Conservation (phyloP, 1,139 yeast genomes). For the Candida freyschussii region DNA sequence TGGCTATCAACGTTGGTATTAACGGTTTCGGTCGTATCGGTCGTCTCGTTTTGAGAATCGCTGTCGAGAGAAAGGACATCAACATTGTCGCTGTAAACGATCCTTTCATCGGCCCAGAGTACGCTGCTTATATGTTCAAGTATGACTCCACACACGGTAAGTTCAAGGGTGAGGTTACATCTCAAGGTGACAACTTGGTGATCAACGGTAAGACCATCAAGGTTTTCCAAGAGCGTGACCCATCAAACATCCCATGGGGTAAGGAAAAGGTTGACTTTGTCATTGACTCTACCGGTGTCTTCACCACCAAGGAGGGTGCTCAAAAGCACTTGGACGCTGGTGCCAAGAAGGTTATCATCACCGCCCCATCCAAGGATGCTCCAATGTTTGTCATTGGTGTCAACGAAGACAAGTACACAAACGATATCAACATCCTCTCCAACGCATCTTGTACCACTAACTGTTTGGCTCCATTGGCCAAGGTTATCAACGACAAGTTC, state of each 20-base stretch:
- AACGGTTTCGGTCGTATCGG: slow-evolving; percentile 92
- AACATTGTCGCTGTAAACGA: slow-evolving; percentile 78
- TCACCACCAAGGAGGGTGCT: slow-evolving; percentile 75
- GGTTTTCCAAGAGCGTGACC: slow-evolving; percentile 76
- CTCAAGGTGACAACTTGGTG: slow-evolving; percentile 51
- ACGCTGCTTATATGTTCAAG: slow-evolving; percentile 86
- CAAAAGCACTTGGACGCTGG: slow-evolving; percentile 78
- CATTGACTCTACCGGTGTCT: slow-evolving; percentile 86
- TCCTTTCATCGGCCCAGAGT: slow-evolving; percentile 78
- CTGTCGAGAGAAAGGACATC: slow-evolving; percentile 57
- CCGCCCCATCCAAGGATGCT: slow-evolving; percentile 85
- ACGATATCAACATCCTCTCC: slow-evolving; percentile 68
- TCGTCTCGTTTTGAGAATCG: slow-evolving; percentile 76
- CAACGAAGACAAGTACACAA: slow-evolving; percentile 66
- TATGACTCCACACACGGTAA: slow-evolving; percentile 84
- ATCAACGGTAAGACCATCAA: slow-evolving; percentile 65
- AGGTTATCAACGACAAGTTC: slow-evolving; percentile 72
- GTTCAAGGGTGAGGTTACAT: slow-evolving; percentile 62
- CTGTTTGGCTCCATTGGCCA: slow-evolving; percentile 87
- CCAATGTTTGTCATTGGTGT: slow-evolving; percentile 89
- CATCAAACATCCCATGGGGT: slow-evolving; percentile 80
- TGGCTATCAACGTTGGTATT: slow-evolving; percentile 56
- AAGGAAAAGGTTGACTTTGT: slow-evolving; percentile 70
- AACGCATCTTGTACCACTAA: slow-evolving; percentile 90
- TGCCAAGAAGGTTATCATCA: slow-evolving; percentile 85